phyloP scores from a whole-genome alignment of 768 basidiomycete species.

The Naganishia vaughanmartiniae region DNA sequence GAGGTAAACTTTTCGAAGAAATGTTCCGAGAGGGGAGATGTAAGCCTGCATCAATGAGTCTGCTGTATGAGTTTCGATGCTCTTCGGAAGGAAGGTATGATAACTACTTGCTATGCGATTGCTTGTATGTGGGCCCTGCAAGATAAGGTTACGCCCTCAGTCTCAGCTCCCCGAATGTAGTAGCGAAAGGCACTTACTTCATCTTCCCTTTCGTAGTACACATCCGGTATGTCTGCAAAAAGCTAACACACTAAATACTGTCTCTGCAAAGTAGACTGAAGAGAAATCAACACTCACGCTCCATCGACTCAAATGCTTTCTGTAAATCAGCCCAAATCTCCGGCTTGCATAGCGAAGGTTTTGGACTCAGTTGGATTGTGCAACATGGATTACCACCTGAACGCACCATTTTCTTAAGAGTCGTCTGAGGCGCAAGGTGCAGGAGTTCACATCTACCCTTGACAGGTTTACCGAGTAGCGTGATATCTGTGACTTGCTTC shows the following conservation, averaged over 20 bases:
- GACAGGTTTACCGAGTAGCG: neutral
- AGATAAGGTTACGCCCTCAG: neutral
- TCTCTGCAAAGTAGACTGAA: neutral
- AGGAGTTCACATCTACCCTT: neutral
- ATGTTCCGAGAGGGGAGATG: conserved; percentile 29
- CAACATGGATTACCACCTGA: neutral
- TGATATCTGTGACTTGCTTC: neutral
- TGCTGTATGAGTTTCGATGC: neutral
- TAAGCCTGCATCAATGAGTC: conserved; percentile 8
- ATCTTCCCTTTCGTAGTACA: conserved; percentile 30
- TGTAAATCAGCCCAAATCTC: conserved; percentile 27
- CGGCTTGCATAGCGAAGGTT: conserved; percentile 18
- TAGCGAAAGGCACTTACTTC: conserved; percentile 1
- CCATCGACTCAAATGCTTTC: conserved; percentile 27
- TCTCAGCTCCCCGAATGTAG: too few species aligned
- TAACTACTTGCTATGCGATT: conserved; percentile 25
- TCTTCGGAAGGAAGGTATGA: too few species aligned
- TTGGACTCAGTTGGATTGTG: neutral
- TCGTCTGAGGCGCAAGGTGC: neutral
- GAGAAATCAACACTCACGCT: conserved; percentile 8
- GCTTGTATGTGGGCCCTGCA: neutral
- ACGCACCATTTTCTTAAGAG: conserved; percentile 6
- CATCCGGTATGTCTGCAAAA: conserved; percentile 23
- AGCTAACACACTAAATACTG: neutral
- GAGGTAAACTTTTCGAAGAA: conserved; percentile 29